A percentile compares a stretch with the other conserved stretches of the same genome.
Evolutionary conservation across 305 asterid genomes (phyloP).

Genomic region (Fraxinus sp.): DNA sequence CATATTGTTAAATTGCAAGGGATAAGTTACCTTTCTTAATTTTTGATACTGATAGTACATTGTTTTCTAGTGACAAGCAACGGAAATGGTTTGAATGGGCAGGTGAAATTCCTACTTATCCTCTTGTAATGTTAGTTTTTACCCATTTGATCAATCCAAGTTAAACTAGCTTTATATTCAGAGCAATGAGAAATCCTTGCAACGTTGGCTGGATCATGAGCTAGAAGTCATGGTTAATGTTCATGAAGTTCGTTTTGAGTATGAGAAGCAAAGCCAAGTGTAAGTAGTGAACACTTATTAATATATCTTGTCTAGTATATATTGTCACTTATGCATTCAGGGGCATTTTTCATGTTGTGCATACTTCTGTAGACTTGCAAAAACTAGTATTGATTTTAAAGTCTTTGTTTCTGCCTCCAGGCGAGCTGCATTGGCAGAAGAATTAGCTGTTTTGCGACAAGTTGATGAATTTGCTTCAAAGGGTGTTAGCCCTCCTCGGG

Average conservation of each 20-base stretch:
- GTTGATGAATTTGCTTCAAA: conserved; percentile 81
- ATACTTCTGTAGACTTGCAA: conserved; percentile 1
- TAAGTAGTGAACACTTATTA: conserved; percentile 37
- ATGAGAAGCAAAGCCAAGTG: conserved; percentile 99
- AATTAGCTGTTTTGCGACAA: conserved; percentile 83
- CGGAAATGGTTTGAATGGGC: conserved; percentile 73
- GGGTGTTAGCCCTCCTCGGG: conserved; percentile 88
- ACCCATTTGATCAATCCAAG: conserved; percentile 18
- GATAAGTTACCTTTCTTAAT: not conserved
- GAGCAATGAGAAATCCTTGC: conserved; percentile 82
- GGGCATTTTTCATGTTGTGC: conserved; percentile 8
- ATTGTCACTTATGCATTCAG: not conserved
- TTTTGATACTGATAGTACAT: conserved; percentile 25
- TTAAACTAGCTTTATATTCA: conserved; percentile 32
- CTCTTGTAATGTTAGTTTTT: conserved; percentile 1
- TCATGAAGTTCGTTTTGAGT: conserved; percentile 96
- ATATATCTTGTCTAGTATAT: not conserved
- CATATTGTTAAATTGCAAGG: conserved; percentile 7
- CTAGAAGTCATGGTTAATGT: conserved; percentile 96
- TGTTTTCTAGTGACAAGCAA: conserved; percentile 61
- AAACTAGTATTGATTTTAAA: not conserved
- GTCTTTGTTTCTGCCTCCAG: conserved; percentile 38
- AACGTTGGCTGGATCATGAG: conserved; percentile 97
- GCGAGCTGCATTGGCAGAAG: conserved; percentile 95
- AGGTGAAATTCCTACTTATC: conserved; percentile 43